phyloP scores from a whole-genome alignment of 2,329 filamentous ascomycete species.

The Pyrenophora seminiperda region DNA sequence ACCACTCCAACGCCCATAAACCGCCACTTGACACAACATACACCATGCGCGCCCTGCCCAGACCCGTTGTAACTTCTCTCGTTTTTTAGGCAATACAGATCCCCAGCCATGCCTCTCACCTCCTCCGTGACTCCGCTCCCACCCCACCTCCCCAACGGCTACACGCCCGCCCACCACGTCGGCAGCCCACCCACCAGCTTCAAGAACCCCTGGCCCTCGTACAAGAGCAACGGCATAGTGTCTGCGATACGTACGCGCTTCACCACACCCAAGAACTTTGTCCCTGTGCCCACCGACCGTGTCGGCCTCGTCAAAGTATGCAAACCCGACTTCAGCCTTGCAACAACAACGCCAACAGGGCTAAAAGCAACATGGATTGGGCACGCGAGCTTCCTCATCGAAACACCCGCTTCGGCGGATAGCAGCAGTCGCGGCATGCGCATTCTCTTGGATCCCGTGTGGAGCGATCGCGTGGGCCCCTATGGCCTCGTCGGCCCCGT shows the following conservation, averaged over 20 bases:
- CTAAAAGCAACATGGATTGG: conserved; percentile 59
- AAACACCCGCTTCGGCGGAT: conserved; percentile 45
- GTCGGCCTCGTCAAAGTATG: conserved; percentile 51
- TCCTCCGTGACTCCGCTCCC: conserved; percentile 22
- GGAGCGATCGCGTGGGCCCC: conserved; percentile 56
- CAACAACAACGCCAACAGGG: conserved; percentile 16
- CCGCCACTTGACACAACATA: conserved; percentile 10
- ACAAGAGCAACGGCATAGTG: conserved; percentile 31
- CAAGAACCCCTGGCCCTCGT: conserved; percentile 58
- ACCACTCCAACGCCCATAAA: conserved; percentile 13
- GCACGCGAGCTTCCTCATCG: conserved; percentile 57
- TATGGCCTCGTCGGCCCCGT: conserved; percentile 56
- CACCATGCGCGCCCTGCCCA: conserved; percentile 8
- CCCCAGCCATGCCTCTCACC: conserved; percentile 23
- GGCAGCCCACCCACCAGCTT: conserved; percentile 53
- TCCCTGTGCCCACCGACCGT: conserved; percentile 52
- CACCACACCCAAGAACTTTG: conserved; percentile 50
- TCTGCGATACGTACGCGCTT: conserved; percentile 47
- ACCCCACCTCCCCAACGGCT: conserved; percentile 25
- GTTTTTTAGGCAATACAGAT: conserved; percentile 21
- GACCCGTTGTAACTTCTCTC: neutral
- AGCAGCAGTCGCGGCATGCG: conserved; percentile 48
- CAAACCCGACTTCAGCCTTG: conserved; percentile 49
- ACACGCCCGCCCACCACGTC: conserved; percentile 50
- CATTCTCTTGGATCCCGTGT: conserved; percentile 61